Evolutionary conservation across 163 green algal genomes (phyloP), one percentile per base, ranked within the genome.

Genomic region (Chlorella variabilis): DNA sequence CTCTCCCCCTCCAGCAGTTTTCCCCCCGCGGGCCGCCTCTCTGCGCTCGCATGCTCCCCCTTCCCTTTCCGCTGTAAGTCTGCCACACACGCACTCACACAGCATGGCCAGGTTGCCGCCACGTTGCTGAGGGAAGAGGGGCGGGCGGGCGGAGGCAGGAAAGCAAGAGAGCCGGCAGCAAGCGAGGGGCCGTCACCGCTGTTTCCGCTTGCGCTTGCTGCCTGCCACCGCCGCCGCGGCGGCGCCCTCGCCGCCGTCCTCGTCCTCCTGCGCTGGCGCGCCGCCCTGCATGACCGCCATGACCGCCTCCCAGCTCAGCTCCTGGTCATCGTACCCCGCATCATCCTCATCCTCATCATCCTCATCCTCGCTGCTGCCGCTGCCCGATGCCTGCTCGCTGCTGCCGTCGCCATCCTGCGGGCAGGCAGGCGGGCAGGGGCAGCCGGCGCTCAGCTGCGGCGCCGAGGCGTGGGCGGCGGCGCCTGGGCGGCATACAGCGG

Each of bases 291-390:
- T 71, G 33, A 59, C 81, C 8, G 49, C 71, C 83, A 98, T 87
- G 21, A 98, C 93, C 2, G 92, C 92, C 86, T 98, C 94, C 93
- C 93, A 98, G 0, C 85, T 93, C 18, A 98, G 89, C 17, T 92
- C 94, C 1, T 75, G 87, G 2, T 95, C 90, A 18, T 93, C 93
- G 69, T 96, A 97, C 9, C 94, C 93, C 42, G 71, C 82, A 67
- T 82, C 77, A 45, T 79, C 82, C 29, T 84, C 81, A 3, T 76
- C 71, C 23, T 58, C 59, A 18, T 58, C 68, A 15, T 25, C 17
- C 56, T 45, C 34, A 9, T 70, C 34, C 27, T 71, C 54, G 39
- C 62, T 71, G 71, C 59, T 49, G n/a, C n/a, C n/a, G 67, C 76
- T 77, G 29, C 34, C 75, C 21, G 66, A 68, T 5, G 42, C 38